Base-by-base conservation (phyloP, 192 early-diverging fungal genomes). In the Obelidium mucronatum region DNA sequence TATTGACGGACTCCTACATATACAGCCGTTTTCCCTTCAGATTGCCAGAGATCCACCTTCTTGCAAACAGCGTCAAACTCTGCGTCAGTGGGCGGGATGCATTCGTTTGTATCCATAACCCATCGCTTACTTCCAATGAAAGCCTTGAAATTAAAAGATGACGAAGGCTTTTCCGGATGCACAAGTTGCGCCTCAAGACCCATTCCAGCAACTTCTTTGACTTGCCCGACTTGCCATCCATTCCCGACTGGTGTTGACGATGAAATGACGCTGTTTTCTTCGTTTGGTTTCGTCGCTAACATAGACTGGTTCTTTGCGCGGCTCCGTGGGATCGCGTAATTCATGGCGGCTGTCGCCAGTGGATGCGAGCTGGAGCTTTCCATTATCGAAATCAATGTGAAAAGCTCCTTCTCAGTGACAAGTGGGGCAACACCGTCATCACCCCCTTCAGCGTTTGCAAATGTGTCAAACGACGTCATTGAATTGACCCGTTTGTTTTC, bases 291-390 rank as follows among this genome's bases (percentile, higher is more conserved):
- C n/a, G n/a, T n/a, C n/a, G n/a, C n/a, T n/a, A n/a, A n/a, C 1
- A 94, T 83, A 34, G 19, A 13, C 5, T 3, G 3, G 17, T 31
- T 24, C 26, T 22, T 31, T 13, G n/a, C 37, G 5, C 34, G 17
- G 28, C 34, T 22, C 2, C 62, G 31, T 22, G 24, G 52, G n/a
- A 39, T 63, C 4, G 79, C 78, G 64, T 75, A 78, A 17, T 11
- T 40, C 15, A 40, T 78, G 3, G 91, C 86, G 0, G 93, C 90
- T 42, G 82, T 75, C 1, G 92, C 90, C 2, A 95, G 78, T 8
- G 93, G 93, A 70, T 95, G 93, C 54, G 88, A 86, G 68, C 91
- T 92, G 15, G 79, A 76, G 31, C 55, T 5, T 63, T 88, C 84
- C 19, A 80, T 55, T 5, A 30, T 37, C 2, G 37, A 52, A 1